These are phyloP conservation scores for Neofusicoccum ribis DNA, from an alignment of 2,329 filamentous ascomycete species.

Conservation along the genomic window DNA sequence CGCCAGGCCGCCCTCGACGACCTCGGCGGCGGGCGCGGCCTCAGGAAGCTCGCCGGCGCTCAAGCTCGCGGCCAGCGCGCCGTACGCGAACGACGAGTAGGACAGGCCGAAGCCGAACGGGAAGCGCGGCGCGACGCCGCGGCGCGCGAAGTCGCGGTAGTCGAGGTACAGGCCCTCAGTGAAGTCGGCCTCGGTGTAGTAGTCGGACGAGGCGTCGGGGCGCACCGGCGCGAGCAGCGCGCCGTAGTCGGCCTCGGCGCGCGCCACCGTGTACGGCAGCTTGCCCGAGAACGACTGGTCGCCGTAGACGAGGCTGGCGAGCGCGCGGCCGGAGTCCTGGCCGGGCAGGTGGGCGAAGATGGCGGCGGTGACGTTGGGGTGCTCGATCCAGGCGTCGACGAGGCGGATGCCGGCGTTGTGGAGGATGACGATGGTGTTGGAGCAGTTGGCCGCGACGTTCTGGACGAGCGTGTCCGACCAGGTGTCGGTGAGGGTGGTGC, in stretches of 20 bases:
- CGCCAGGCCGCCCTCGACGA: background rate
- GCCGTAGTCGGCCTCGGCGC: conserved; percentile 34
- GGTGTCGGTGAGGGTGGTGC: conserved; percentile 56
- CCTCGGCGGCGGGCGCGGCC: background rate
- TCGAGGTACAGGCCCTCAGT: conserved; percentile 55
- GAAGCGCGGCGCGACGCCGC: conserved; percentile 29
- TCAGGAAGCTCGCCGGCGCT: conserved; percentile 30
- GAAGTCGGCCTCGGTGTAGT: conserved; percentile 47
- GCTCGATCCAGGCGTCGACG: conserved; percentile 37
- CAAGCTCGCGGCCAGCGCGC: conserved; percentile 30
- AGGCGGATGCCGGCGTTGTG: conserved; percentile 41
- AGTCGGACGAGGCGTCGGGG: conserved; percentile 48
- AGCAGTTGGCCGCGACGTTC: conserved; percentile 61
- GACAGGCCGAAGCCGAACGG: conserved; percentile 41
- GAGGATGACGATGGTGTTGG: conserved; percentile 40
- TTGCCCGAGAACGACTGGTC: conserved; percentile 60
- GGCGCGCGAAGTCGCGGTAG: conserved; percentile 53
- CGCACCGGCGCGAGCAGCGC: conserved; percentile 63
- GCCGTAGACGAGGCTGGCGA: conserved; percentile 55
- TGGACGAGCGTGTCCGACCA: conserved; percentile 46
- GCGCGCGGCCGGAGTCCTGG: conserved; percentile 48
- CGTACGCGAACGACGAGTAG: conserved; percentile 46
- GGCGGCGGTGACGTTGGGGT: conserved; percentile 40
- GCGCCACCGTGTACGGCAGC: conserved; percentile 53
- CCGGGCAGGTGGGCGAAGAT: conserved; percentile 42